phyloP scores from a whole-genome alignment of 2,329 filamentous ascomycete genomes.

The Penicillium thymicola region DNA sequence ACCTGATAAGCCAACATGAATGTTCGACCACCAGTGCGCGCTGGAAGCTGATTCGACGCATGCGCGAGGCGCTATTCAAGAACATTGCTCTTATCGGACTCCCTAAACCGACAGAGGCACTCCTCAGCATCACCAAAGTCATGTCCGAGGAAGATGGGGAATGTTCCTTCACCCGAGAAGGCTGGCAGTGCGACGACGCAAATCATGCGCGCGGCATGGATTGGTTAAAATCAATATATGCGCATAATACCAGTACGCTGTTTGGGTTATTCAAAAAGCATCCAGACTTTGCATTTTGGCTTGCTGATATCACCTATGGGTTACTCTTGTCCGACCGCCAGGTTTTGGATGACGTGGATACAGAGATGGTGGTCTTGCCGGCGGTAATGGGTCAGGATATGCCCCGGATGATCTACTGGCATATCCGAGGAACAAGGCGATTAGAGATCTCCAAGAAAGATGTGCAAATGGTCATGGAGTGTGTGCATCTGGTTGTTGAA shows the following conservation, averaged over 20 bases:
- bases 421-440: constrained; percentile 38
- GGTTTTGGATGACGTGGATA: constrained; percentile 36
- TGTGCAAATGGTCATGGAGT: constrained; percentile 28
- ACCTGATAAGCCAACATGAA: constrained; percentile 51
- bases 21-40: constrained; percentile 22
- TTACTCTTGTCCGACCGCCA: constrained; percentile 43
- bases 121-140: constrained; percentile 50
- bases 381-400: constrained; percentile 40
- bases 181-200: constrained; percentile 55
- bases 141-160: constrained; percentile 55
- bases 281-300: constrained; percentile 62
- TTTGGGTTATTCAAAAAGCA: constrained; percentile 16
- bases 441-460: constrained; percentile 35
- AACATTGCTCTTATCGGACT: constrained; percentile 54
- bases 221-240: constrained; percentile 56
- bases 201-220: constrained; percentile 50
- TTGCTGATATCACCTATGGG: constrained; percentile 67
- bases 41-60: constrained; percentile 13
- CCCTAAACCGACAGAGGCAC: constrained; percentile 57
- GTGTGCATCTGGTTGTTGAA: constrained; percentile 11
- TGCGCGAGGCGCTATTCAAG: constrained; percentile 56
- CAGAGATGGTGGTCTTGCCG: constrained; percentile 38
- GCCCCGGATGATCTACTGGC: constrained; percentile 36
- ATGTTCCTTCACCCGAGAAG: constrained; percentile 48
- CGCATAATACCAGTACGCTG: constrained; percentile 40